Percentiles rank a stretch among this genome's conserved stretches.
These are phyloP conservation scores for Herpetomonas tarakana DNA, from an alignment of 208 protist species.

Conservation along the genomic window DNA sequence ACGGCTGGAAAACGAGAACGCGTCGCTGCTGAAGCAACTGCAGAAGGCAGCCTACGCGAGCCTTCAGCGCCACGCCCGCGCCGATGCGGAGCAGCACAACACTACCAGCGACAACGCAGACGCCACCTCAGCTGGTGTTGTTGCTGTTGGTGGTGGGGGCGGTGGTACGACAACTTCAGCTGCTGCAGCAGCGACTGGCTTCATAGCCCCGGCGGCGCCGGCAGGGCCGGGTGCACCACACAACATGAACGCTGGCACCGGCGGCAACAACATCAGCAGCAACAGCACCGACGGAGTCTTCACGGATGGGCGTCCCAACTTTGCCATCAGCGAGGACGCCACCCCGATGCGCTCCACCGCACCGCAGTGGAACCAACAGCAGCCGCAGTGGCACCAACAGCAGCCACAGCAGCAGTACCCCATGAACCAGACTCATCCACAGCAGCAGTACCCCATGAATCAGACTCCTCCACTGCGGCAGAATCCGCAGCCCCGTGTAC, in stretches of 20 bases:
- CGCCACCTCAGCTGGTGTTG: background rate
- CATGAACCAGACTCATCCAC: background rate
- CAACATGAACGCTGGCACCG: no score
- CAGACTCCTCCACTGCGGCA: background rate
- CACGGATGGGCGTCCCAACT: no score
- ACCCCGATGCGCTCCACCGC: background rate
- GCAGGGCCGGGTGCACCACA: no score
- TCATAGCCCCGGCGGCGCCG: no score
- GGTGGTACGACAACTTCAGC: no score
- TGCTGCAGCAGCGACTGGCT: no score
- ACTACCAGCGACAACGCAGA: background rate
- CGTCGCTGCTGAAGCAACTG: constrained; percentile 33
- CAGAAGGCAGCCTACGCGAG: constrained; percentile 20
- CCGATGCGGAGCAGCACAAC: constrained; percentile 7
- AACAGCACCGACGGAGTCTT: no score
- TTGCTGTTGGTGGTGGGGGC: no score
- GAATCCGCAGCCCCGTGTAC: background rate
- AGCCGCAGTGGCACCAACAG: background rate
- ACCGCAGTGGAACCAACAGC: background rate
- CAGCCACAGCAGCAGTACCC: background rate
- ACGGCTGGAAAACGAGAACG: constrained; percentile 31
- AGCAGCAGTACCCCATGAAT: background rate
- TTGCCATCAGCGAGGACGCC: background rate
- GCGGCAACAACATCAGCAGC: no score
- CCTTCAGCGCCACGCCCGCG: constrained; percentile 15